phyloP scores from a whole-genome alignment of 2,329 filamentous ascomycete species.

The Cryphonectria carpinicola region DNA sequence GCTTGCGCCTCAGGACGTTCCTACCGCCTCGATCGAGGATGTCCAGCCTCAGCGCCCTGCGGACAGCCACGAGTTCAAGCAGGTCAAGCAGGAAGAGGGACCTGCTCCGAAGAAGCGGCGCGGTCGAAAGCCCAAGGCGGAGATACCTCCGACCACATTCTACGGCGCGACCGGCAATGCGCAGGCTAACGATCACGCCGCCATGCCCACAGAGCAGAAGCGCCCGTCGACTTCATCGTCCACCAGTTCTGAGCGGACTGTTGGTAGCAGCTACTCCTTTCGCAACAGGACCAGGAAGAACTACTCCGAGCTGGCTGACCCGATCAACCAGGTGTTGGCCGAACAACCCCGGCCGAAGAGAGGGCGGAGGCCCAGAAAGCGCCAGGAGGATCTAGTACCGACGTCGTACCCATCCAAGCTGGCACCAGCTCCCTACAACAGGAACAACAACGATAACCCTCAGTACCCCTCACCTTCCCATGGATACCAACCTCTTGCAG shows the following conservation, averaged over 20 bases:
- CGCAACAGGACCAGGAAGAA: conserved; percentile 59
- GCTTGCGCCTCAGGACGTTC: conserved; percentile 11
- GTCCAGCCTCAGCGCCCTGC: background rate
- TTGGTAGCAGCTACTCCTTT: conserved; percentile 56
- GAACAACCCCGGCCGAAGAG: conserved; percentile 42
- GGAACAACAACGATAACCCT: background rate
- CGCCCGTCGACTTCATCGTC: conserved; percentile 59
- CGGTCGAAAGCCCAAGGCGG: conserved; percentile 27
- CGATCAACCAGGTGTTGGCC: conserved; percentile 42
- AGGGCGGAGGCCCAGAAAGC: conserved; percentile 29
- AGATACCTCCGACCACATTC: conserved; percentile 35
- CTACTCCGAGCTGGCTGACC: conserved; percentile 54
- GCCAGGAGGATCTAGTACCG: conserved; percentile 21
- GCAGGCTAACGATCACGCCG: conserved; percentile 39
- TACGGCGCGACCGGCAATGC: conserved; percentile 37
- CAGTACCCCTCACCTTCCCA: conserved; percentile 12
- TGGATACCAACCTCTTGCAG: conserved; percentile 9
- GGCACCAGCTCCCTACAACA: background rate
- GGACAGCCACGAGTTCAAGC: too few relatives aligned
- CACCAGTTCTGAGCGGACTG: conserved; percentile 52
- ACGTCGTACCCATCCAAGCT: conserved; percentile 25
- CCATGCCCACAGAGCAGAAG: conserved; percentile 48
- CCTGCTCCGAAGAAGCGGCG: conserved; percentile 32
- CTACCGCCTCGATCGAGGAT: conserved; percentile 25
- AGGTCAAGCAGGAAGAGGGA: conserved; percentile 25